These are phyloP conservation scores for Nephelium lappaceum DNA, from an alignment of 345 rosid genomes.

Conservation along the genomic window DNA sequence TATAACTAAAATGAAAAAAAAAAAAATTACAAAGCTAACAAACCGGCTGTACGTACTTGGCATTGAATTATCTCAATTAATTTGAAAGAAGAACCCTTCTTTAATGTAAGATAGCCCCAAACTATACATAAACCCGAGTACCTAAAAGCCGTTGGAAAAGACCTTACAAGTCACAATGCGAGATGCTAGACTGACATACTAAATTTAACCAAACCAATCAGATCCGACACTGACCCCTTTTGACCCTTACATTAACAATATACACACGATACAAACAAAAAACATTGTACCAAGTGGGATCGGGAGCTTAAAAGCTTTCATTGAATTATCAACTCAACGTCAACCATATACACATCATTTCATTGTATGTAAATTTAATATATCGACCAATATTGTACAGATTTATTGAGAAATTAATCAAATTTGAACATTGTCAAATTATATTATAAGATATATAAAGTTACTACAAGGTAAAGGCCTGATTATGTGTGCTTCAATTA, in stretches of 20 bases:
- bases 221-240: background rate
- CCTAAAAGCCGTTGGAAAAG: background rate
- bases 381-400: background rate
- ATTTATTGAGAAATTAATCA: background rate
- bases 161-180: background rate
- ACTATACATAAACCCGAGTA: too few species aligned
- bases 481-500: background rate
- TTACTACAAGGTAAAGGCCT: background rate
- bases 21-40: background rate
- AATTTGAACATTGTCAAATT: background rate
- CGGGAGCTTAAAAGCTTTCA: background rate
- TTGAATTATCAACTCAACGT: background rate
- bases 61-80: conserved; percentile 3
- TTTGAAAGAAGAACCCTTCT: background rate
- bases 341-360: background rate
- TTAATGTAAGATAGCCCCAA: background rate
- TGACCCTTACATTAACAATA: background rate
- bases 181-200: background rate
- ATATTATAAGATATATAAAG: too few species aligned
- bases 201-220: background rate
- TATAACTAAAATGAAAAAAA: background rate
- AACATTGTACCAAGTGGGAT: background rate
- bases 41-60: background rate
- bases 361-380: too few species aligned
- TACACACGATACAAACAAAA: background rate